phyloP scores from a whole-genome alignment of 768 basidiomycete genomes.

The Psilocybe azurescens region DNA sequence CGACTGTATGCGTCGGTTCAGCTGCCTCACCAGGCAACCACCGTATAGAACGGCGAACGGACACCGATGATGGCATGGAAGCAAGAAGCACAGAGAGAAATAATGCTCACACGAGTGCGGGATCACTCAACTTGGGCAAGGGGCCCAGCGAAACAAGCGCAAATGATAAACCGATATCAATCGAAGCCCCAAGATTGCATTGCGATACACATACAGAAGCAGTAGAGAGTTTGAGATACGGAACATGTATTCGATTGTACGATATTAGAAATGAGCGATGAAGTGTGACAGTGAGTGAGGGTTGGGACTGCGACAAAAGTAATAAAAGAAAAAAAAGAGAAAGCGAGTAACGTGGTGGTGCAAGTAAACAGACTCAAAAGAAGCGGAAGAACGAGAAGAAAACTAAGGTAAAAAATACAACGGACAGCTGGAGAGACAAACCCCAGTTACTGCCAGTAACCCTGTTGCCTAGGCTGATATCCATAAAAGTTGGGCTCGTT shows the following conservation, averaged over 20 bases:
- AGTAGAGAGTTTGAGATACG: conserved; percentile 21
- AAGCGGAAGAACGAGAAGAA: conserved; percentile 3
- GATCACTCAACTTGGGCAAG: too few species aligned
- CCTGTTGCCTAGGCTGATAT: conserved; percentile 69
- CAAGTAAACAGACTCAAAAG: neutral
- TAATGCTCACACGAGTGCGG: neutral
- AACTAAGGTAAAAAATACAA: conserved; percentile 4
- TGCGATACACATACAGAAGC: conserved; percentile 24
- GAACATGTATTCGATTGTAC: conserved; percentile 24
- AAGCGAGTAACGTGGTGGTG: conserved; percentile 6
- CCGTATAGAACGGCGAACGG: conserved; percentile 32
- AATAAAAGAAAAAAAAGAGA: conserved; percentile 12
- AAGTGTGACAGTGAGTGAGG: conserved; percentile 1
- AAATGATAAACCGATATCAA: conserved; percentile 1
- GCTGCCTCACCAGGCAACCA: conserved; percentile 36
- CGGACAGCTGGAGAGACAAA: neutral
- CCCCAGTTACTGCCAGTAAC: conserved; percentile 60
- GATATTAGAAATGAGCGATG: conserved; percentile 23
- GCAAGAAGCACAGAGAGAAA: neutral
- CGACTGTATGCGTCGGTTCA: conserved; percentile 41
- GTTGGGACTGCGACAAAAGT: neutral
- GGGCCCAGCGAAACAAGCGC: neutral
- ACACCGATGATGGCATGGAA: conserved; percentile 18
- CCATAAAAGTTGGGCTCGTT: conserved; percentile 74
- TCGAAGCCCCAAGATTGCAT: conserved; percentile 23